Percentiles rank a stretch among this genome's conserved stretches.
Conservation (phyloP, 2,329 filamentous ascomycete species). For the Plectosphaerella cucumerina region DNA sequence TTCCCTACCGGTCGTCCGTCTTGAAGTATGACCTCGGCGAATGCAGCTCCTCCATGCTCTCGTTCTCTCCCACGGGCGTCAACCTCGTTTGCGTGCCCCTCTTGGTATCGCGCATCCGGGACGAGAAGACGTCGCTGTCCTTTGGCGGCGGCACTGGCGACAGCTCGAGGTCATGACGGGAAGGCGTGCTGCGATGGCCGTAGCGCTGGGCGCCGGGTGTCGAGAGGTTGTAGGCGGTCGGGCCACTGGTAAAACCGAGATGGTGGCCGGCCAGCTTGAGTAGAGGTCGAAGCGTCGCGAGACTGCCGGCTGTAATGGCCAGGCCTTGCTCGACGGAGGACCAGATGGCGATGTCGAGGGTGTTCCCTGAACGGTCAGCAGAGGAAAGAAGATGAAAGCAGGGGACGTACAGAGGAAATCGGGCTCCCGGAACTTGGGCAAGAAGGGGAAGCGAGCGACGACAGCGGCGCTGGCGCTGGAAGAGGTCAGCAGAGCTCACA, state of each 20-base stretch:
- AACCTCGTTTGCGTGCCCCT: background rate
- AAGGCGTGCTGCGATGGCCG: too few species aligned
- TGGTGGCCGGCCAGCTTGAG: conserved; percentile 26
- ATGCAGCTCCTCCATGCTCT: conserved; percentile 7
- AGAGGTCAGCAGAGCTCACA: conserved; percentile 2
- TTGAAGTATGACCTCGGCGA: background rate
- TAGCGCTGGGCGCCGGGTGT: background rate
- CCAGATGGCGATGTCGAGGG: conserved; percentile 42
- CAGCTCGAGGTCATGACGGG: too few species aligned
- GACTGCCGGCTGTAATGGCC: conserved; percentile 41
- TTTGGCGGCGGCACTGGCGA: too few species aligned
- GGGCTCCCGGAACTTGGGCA: conserved; percentile 29
- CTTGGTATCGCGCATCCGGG: background rate
- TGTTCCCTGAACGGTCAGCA: conserved; percentile 22
- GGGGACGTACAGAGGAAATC: conserved; percentile 37
- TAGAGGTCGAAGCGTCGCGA: conserved; percentile 43
- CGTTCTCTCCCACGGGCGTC: conserved; percentile 1
- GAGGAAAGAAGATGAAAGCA: too few species aligned
- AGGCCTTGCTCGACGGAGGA: conserved; percentile 42
- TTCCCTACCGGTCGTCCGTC: too few species aligned
- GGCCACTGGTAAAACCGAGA: conserved; percentile 19
- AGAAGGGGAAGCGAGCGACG: conserved; percentile 33
- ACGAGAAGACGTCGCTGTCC: too few species aligned
- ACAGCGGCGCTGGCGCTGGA: conserved; percentile 39
- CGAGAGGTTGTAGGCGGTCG: background rate